Evolutionary conservation across 352 stramenopile genomes (phyloP).

Genomic region (Phytophthora ramorum): DNA sequence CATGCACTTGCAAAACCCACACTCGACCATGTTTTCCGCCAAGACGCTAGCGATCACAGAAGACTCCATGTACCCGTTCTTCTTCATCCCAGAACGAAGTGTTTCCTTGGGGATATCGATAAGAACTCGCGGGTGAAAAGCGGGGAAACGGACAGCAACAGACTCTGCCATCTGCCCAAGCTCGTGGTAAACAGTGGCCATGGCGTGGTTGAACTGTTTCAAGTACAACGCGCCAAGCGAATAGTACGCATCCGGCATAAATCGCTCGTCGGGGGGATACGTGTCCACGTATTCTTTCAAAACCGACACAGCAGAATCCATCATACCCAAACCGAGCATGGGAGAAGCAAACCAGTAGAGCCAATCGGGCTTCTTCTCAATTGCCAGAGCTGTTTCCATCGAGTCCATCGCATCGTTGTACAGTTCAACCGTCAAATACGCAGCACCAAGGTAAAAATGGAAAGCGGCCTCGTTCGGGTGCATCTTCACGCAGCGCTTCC

Average conservation of each 20-base stretch:
- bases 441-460: slow-evolving; percentile 36
- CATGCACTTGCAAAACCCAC: slow-evolving; percentile 34
- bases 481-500: slow-evolving; percentile 43
- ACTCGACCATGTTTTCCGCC: slow-evolving; percentile 30
- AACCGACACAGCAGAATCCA: slow-evolving; percentile 24
- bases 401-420: slow-evolving; percentile 34
- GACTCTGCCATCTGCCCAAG: slow-evolving; percentile 41
- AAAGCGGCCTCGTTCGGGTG: slow-evolving; percentile 39
- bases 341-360: slow-evolving; percentile 31
- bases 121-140: slow-evolving; percentile 26
- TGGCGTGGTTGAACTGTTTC: slow-evolving; percentile 28
- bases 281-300: slow-evolving; percentile 41
- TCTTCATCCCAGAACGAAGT: slow-evolving; percentile 35
- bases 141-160: slow-evolving; percentile 39
- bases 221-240: slow-evolving; percentile 39
- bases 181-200: slow-evolving; percentile 38
- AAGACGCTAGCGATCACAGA: slow-evolving; percentile 33
- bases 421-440: slow-evolving; percentile 29
- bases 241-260: slow-evolving; percentile 45
- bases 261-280: slow-evolving; percentile 40
- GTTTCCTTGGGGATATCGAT: slow-evolving; percentile 28
- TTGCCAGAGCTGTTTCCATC: slow-evolving; percentile 35
- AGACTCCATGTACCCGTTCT: slow-evolving; percentile 35
- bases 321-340: slow-evolving; percentile 34
- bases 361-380: slow-evolving; percentile 42